These are phyloP conservation scores for Cercophora scortea DNA, from an alignment of 495 filamentous ascomycete species.

Conservation along the genomic window DNA sequence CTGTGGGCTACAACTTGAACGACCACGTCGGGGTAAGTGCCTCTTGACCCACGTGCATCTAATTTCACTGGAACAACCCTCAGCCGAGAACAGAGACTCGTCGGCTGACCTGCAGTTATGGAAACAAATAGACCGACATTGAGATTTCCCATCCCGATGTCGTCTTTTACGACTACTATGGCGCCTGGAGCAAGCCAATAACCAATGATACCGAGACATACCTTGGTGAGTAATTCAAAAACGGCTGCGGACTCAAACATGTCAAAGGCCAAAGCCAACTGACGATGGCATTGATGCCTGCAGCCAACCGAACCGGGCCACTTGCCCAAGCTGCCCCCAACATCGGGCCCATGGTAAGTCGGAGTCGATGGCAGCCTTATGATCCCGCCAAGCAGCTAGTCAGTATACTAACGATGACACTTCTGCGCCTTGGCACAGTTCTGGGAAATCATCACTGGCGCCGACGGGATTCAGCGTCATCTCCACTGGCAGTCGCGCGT, in stretches of 20 bases:
- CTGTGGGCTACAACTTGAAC: slow-evolving; percentile 62
- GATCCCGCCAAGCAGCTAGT: neutral
- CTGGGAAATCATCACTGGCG: slow-evolving; percentile 47
- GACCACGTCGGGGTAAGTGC: slow-evolving; percentile 54
- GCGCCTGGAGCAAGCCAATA: slow-evolving; percentile 42
- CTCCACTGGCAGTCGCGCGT: slow-evolving; percentile 56
- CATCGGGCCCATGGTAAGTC: slow-evolving; percentile 43
- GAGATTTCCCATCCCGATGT: slow-evolving; percentile 53
- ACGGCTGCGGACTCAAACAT: neutral
- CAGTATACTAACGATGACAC: neutral
- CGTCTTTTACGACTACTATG: slow-evolving; percentile 56
- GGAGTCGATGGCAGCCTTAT: neutral
- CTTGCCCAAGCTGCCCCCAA: slow-evolving; percentile 61
- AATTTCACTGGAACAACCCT: no score
- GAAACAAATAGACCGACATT: slow-evolving; percentile 47
- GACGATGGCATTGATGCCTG: neutral
- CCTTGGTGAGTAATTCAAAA: slow-evolving; percentile 16
- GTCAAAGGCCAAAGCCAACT: neutral
- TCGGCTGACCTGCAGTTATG: neutral
- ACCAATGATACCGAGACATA: slow-evolving; percentile 24
- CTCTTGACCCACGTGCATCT: no score
- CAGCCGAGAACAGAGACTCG: no score
- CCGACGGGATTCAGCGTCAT: slow-evolving; percentile 54
- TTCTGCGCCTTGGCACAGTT: slow-evolving; percentile 15
- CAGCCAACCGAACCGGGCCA: slow-evolving; percentile 48